Conservation (phyloP, 2,329 filamentous ascomycete species). For the Fusarium decemcellulare region DNA sequence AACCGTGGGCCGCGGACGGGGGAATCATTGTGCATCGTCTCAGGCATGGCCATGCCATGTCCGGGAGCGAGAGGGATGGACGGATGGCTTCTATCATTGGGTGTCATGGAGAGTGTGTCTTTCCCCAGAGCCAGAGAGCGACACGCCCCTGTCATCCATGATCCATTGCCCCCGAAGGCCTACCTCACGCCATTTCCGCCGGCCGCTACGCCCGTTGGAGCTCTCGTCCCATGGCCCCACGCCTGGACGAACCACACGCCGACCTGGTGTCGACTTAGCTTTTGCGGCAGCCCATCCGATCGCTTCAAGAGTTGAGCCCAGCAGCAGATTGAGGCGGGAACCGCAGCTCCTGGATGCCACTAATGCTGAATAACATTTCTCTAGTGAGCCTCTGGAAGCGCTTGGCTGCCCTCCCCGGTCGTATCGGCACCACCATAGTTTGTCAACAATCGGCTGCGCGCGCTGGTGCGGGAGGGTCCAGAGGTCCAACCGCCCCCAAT, state of each 20-base stretch:
- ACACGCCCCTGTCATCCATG: conserved; percentile 31
- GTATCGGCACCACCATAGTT: conserved; percentile 10
- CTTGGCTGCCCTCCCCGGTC: conserved; percentile 12
- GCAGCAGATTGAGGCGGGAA: conserved; percentile 31
- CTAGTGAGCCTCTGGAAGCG: conserved; percentile 23
- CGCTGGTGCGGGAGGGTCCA: not conserved
- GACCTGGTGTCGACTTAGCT: conserved; percentile 29
- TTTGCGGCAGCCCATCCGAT: conserved; percentile 41
- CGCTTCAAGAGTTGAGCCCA: conserved; percentile 25
- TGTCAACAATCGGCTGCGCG: not conserved
- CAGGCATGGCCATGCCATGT: conserved; percentile 33
- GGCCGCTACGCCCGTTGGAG: conserved; percentile 47
- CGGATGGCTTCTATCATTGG: conserved; percentile 33
- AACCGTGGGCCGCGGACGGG: conserved; percentile 25
- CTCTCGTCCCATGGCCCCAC: conserved; percentile 46
- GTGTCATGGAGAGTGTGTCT: conserved; percentile 25
- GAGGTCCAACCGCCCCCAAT: not conserved
- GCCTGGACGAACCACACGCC: conserved; percentile 42
- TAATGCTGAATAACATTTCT: conserved; percentile 33
- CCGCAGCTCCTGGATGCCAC: conserved; percentile 24
- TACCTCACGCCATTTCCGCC: conserved; percentile 49
- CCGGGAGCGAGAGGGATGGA: conserved; percentile 24
- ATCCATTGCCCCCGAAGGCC: conserved; percentile 24
- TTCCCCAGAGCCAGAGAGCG: conserved; percentile 43
- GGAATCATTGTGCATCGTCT: conserved; percentile 38